Base-by-base conservation (phyloP, 2,329 filamentous ascomycete species). In the Neopestalotiopsis sp. region DNA sequence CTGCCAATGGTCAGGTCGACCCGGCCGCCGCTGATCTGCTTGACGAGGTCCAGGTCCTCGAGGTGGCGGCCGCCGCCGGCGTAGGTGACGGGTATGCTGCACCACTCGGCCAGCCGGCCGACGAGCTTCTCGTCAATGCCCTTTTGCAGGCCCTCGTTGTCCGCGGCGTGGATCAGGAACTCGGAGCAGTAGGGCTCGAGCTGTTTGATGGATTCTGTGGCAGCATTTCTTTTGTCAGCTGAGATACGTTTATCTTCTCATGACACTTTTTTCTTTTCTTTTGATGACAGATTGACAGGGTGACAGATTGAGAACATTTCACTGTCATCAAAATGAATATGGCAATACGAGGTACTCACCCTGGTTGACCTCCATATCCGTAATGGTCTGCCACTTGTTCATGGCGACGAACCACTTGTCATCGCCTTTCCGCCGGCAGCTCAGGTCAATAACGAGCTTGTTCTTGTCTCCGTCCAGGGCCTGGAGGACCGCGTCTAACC, bases 321-420 rank as follows among this genome's bases (percentile, higher is more conserved):
- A 28, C 24, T 28, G 24, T 28, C 24, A 28, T 28, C 24, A 28
- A 28, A 28, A 28, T 28, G 24, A 14, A 13, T 9, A 6, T 34
- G 30, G n/a, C 42, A 38, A 66, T 49, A 12, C n/a, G 32, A 49
- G 20, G 59, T 20, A 59, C 66, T 71, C 82, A 95, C 95, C 93
- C 86, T 93, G 85, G 72, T 91, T 95, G 72, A 99, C 90, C 78
- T 98, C 94, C 90, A 97, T 97, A 76, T 98, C 94, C 1, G 96
- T 98, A 68, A 98, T 91, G 1, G 94, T 97, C 85, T 98, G 96
- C 96, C 96, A 99, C 80, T 97, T 97, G 81, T 99, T 94, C 92
- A 97, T 99, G 67, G 96, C 95, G n/a, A 99, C 96, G 76, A 93
- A 94, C 96, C 96, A 99, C 52, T 84, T 91, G 68, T 91, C 85